Percentiles rank a stretch among this genome's conserved stretches.
Evolutionary conservation across 768 basidiomycete species (phyloP).

Genomic region (Kwoniella sp.): DNA sequence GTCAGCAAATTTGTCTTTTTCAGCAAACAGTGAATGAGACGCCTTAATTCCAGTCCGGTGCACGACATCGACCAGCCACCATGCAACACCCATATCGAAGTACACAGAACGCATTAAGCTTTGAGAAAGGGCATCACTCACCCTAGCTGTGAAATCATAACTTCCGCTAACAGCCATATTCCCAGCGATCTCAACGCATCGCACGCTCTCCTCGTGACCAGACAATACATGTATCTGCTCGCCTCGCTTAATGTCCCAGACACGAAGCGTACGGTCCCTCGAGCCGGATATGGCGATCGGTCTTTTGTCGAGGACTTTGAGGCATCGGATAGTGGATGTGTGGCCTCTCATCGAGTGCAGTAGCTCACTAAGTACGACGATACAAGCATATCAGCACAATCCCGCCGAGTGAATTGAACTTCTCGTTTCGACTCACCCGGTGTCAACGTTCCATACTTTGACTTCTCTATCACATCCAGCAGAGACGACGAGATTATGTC

Average conservation of each 20-base stretch:
- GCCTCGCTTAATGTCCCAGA: slow-evolving; percentile 91
- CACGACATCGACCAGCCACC: too few species aligned
- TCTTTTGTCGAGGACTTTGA: slow-evolving; percentile 80
- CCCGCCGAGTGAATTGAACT: neutral
- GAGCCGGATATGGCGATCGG: slow-evolving; percentile 90
- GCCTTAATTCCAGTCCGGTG: too few species aligned
- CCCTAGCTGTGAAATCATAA: slow-evolving; percentile 85
- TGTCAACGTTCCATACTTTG: slow-evolving; percentile 86
- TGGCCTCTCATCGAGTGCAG: slow-evolving; percentile 81
- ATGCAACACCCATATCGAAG: too few species aligned
- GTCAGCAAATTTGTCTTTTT: too few species aligned
- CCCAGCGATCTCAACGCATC: slow-evolving; percentile 86
- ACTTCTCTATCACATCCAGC: slow-evolving; percentile 90
- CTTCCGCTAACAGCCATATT: slow-evolving; percentile 84
- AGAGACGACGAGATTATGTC: slow-evolving; percentile 77
- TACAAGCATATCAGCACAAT: slow-evolving; percentile 2
- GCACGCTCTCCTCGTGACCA: slow-evolving; percentile 79
- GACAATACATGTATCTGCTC: slow-evolving; percentile 61
- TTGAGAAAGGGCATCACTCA: slow-evolving; percentile 54
- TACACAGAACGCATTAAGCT: too few species aligned
- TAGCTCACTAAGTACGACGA: slow-evolving; percentile 61
- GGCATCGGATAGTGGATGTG: slow-evolving; percentile 84
- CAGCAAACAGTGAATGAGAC: too few species aligned
- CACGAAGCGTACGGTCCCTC: slow-evolving; percentile 78
- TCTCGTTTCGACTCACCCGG: slow-evolving; percentile 65